phyloP scores from a whole-genome alignment of 1,284 basidiomycete genomes.

The Chalciporus piperatoides region DNA sequence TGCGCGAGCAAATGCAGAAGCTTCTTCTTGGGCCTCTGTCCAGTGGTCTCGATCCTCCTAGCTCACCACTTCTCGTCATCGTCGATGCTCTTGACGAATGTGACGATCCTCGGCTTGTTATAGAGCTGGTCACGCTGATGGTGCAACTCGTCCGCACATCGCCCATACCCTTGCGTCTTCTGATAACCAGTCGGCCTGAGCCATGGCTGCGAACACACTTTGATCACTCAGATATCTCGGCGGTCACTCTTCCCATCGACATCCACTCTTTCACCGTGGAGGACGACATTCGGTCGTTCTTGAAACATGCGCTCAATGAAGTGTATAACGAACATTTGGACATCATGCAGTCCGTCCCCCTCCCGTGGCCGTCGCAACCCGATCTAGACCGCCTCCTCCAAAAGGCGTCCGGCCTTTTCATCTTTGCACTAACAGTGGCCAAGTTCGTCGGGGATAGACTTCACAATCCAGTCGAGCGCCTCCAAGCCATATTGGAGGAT shows the following conservation, averaged over 20 bases:
- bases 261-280: constrained; percentile 17
- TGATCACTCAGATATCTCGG: neutral
- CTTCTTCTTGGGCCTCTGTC: constrained; percentile 16
- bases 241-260: constrained; percentile 10
- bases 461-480: constrained; percentile 14
- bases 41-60: neutral
- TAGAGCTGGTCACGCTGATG: constrained; percentile 14
- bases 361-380: constrained; percentile 17
- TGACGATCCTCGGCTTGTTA: constrained; percentile 16
- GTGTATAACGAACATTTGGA: constrained; percentile 6
- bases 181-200: constrained; percentile 19
- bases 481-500: constrained; percentile 13
- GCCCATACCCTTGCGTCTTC: constrained; percentile 12
- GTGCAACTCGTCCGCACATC: constrained; percentile 8
- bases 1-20: constrained; percentile 22
- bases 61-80: constrained; percentile 11
- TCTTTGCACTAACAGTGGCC: constrained; percentile 25
- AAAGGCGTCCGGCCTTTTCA: constrained; percentile 23
- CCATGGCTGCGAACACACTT: constrained; percentile 17
- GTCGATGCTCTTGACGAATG: constrained; percentile 26
- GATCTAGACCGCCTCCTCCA: constrained; percentile 16
- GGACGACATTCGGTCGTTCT: constrained; percentile 20
- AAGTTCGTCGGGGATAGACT: constrained; percentile 20
- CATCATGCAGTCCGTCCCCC: constrained; percentile 4
- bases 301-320: constrained; percentile 7